Percentiles rank a stretch among this genome's conserved stretches.
These are phyloP conservation scores for Pyricularia grisea DNA, from an alignment of 2,329 filamentous ascomycete species.

Conservation along the genomic window DNA sequence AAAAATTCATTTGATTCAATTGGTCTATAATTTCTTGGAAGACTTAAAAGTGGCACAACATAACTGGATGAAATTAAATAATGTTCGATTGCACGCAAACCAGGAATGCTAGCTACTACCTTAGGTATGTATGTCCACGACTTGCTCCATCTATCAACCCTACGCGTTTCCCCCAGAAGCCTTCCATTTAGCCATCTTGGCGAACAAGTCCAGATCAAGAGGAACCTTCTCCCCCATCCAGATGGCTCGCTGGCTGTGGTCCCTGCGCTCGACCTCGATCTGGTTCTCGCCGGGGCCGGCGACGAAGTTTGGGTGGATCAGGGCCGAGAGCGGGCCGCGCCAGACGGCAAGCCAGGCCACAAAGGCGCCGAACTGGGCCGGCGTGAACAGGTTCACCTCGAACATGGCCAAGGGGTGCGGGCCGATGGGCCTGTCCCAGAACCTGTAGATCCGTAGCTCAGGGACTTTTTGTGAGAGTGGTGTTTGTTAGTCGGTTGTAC, in stretches of 20 bases:
- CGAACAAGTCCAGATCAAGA: conserved; percentile 45
- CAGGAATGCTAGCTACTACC: not conserved
- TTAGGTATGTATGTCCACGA: too few relatives aligned
- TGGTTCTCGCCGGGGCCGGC: conserved; percentile 17
- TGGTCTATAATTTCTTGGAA: too few relatives aligned
- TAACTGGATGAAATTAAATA: not conserved
- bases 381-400: conserved; percentile 81
- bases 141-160: not conserved
- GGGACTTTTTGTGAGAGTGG: conserved; percentile 47
- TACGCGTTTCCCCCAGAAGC: not conserved
- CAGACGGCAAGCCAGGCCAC: conserved; percentile 77
- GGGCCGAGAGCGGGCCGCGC: conserved; percentile 66
- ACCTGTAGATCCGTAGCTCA: conserved; percentile 69
- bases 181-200: conserved; percentile 14
- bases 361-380: conserved; percentile 82
- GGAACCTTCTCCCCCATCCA: conserved; percentile 65
- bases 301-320: conserved; percentile 79
- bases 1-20: not conserved
- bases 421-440: conserved; percentile 71
- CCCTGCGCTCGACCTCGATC: conserved; percentile 28
- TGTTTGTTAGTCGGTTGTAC: not conserved
- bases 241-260: conserved; percentile 60
- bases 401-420: conserved; percentile 85
- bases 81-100: not conserved
- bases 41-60: too few relatives aligned